These are phyloP conservation scores for Fusarium tupiense DNA, from an alignment of 2,329 filamentous ascomycete species.

Conservation along the genomic window DNA sequence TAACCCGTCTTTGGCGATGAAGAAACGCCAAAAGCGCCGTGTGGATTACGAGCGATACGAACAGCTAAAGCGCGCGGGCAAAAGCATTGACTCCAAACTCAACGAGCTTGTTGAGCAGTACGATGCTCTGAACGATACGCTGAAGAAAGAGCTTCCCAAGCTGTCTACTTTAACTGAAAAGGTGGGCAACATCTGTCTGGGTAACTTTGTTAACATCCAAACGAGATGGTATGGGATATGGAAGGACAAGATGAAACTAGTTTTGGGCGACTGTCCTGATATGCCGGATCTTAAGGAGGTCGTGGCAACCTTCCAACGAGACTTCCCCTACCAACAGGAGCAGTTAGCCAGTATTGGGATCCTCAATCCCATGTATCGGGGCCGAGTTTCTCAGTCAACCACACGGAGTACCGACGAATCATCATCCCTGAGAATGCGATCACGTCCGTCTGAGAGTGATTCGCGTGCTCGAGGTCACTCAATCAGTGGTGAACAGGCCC, in stretches of 20 bases:
- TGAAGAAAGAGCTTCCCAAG: conserved; percentile 91
- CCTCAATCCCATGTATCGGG: conserved; percentile 77
- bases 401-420: conserved; percentile 63
- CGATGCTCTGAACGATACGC: conserved; percentile 87
- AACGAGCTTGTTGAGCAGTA: conserved; percentile 88
- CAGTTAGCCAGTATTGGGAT: conserved; percentile 77
- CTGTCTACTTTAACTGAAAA: conserved; percentile 84
- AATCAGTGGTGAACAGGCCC: conserved; percentile 69
- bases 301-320: conserved; percentile 78
- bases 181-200: conserved; percentile 83
- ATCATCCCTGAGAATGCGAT: conserved; percentile 59
- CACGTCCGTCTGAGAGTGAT: conserved; percentile 59
- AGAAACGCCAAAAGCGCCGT: conserved; percentile 92
- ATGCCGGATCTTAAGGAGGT: conserved; percentile 78
- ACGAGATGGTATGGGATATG: conserved; percentile 84
- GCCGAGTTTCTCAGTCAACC: conserved; percentile 66
- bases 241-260: conserved; percentile 81
- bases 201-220: conserved; percentile 86
- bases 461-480: conserved; percentile 69
- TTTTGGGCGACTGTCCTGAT: conserved; percentile 72
- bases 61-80: conserved; percentile 79
- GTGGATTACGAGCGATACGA: conserved; percentile 87
- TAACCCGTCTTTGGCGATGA: conserved; percentile 87
- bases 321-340: conserved; percentile 80
- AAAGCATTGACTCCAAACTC: conserved; percentile 88